Percentiles rank a stretch among this genome's conserved stretches.
Conservation (phyloP, 805 yeast species). For the Starmerella ratchasimensis region DNA sequence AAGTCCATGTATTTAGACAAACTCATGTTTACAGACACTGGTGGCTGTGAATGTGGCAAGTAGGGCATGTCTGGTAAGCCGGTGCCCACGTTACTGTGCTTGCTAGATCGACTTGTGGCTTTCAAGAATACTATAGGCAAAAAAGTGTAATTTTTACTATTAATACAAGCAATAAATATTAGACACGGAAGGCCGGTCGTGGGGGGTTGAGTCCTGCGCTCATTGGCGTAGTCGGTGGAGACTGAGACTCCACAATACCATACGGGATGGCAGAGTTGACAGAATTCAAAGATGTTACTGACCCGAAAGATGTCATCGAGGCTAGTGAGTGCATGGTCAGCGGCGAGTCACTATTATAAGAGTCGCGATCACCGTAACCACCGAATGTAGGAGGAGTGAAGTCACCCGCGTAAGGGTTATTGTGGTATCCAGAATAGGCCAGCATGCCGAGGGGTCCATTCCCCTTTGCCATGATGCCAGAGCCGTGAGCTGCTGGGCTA, state of each 20-base stretch:
- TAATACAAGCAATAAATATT: slow-evolving; percentile 7
- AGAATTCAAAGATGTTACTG: slow-evolving; percentile 13
- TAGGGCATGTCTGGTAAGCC: too few relatives aligned
- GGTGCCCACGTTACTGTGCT: too few relatives aligned
- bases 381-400: slow-evolving; percentile 16
- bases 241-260: slow-evolving; percentile 11
- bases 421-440: too few relatives aligned
- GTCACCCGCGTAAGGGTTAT: slow-evolving; percentile 4
- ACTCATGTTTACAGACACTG: too few relatives aligned
- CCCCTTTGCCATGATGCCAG: too few relatives aligned
- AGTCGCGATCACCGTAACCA: slow-evolving; percentile 1
- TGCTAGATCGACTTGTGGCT: too few relatives aligned
- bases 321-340: slow-evolving; percentile 15
- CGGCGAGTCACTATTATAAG: slow-evolving; percentile 14
- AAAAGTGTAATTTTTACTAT: background rate
- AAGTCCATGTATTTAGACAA: too few relatives aligned
- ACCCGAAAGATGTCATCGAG: slow-evolving; percentile 14
- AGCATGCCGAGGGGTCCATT: too few relatives aligned
- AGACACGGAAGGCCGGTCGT: slow-evolving; percentile 16
- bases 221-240: slow-evolving; percentile 20
- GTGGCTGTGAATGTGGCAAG: too few relatives aligned
- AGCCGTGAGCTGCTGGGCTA: background rate
- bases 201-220: slow-evolving; percentile 15
- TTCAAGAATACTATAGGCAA: background rate
- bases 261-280: slow-evolving; percentile 7